Base-by-base conservation (phyloP, 208 protist genomes). In the Naegleria fowleri region DNA sequence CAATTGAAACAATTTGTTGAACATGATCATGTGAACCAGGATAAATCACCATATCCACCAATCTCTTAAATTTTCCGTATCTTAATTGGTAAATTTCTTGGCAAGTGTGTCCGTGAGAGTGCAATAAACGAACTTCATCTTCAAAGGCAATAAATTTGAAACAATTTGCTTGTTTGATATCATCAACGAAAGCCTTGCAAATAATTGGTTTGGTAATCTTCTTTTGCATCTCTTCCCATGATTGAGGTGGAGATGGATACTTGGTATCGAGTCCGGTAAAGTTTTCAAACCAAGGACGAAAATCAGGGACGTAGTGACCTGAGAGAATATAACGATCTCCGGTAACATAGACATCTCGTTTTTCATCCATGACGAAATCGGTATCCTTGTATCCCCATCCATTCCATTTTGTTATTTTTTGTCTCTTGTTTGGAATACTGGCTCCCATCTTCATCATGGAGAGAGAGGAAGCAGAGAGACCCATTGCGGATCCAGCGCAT, bases 361-460 rank as follows among this genome's bases (percentile, higher is more conserved):
- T 90, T 0, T 79, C n/a, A 36, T 79, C 19, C 55, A 90, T 51
- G 16, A 51, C 13, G 5, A 90, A 79, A 41, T 90, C 87, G 16
- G 87, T 90, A 22, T 90, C 87, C 2, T 79, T 90, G 22, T 79
- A 90, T 11, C 87, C 87, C 86, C 87, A 90, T 51, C 48, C 86
- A 29, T 89, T 89, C 85, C 85, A 88, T 58, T 88, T 88, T 40
- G 83, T 29, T 29, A 29, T 19, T 86, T 86, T 86, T 86, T 86
- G 83, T 51, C 83, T 39, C n/a, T 39, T 33, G 25, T 51, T 86
- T 9, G 83, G 83, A 79, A 79, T 79, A 36, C 67, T n/a, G 0
- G 16, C n/a, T 79, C 67, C 67, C 67, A 79, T 79, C 29, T 79
- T 36, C n/a, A 36, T 33, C 16, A 36, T 36, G 16, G 67, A 48